Conservation (phyloP, 2,329 filamentous ascomycete genomes). For the Pseudogymnoascus sp. region DNA sequence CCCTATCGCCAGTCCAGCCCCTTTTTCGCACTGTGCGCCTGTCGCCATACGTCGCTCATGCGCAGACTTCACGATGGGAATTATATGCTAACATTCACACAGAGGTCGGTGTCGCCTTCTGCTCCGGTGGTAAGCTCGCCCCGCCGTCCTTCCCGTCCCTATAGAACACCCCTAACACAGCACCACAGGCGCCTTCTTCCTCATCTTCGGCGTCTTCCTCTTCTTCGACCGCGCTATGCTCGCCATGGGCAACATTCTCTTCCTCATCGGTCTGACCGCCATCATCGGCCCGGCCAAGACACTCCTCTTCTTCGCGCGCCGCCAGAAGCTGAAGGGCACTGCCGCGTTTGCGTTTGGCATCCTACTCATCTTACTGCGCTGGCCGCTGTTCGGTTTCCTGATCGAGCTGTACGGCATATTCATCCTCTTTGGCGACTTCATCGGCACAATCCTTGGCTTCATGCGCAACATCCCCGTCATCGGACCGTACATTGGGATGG, state of each 20-base stretch:
- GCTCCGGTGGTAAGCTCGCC: conserved; percentile 78
- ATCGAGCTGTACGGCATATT: conserved; percentile 91
- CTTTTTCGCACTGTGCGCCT: conserved; percentile 17
- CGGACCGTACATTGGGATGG: conserved; percentile 73
- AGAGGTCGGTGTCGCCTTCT: conserved; percentile 98
- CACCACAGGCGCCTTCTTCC: conserved; percentile 78
- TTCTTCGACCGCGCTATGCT: conserved; percentile 98
- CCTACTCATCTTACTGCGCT: conserved; percentile 74
- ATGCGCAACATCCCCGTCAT: conserved; percentile 76
- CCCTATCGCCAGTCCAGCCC: conserved; percentile 1
- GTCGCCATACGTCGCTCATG: conserved; percentile 13
- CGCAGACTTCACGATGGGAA: conserved; percentile 1
- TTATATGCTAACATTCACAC: conserved; percentile 23
- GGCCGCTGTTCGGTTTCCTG: conserved; percentile 84
- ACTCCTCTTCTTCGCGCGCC: conserved; percentile 84
- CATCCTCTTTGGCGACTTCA: conserved; percentile 90
- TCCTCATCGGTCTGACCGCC: conserved; percentile 90
- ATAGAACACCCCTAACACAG: background rate
- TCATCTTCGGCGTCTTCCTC: conserved; percentile 86
- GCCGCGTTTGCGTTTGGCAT: conserved; percentile 81
- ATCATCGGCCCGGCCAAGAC: conserved; percentile 93
- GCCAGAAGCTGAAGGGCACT: conserved; percentile 86
- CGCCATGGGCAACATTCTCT: conserved; percentile 98
- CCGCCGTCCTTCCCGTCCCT: background rate
- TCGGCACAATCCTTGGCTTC: conserved; percentile 85